These are phyloP conservation scores for Lenwebbia sp. DNA, from an alignment of 345 rosid genomes.

Conservation along the genomic window DNA sequence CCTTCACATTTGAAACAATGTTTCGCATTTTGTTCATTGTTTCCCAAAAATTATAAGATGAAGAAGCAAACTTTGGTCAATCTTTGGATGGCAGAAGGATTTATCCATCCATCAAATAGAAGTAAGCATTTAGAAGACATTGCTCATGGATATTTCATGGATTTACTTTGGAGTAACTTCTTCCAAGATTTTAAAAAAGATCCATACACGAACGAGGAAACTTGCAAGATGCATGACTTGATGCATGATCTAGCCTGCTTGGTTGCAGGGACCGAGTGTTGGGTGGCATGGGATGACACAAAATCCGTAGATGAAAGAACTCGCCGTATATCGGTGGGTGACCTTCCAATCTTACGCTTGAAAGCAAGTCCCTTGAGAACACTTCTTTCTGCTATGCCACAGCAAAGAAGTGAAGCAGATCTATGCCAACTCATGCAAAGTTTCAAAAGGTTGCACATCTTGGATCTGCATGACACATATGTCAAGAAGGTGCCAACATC, in stretches of 20 bases:
- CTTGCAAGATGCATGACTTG: background rate
- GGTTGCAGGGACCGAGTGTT: background rate
- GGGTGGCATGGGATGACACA: background rate
- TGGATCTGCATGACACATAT: too few species aligned
- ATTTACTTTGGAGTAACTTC: background rate
- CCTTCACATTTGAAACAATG: background rate
- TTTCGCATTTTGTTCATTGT: background rate
- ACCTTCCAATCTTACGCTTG: background rate
- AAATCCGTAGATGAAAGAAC: background rate
- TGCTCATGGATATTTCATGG: background rate
- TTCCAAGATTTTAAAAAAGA: background rate
- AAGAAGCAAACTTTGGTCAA: background rate
- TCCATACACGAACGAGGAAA: background rate
- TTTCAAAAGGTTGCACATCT: too few species aligned
- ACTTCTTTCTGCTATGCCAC: too few species aligned
- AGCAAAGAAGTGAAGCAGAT: background rate
- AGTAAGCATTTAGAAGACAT: background rate
- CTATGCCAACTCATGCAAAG: too few species aligned
- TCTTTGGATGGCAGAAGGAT: background rate
- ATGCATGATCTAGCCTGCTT: background rate
- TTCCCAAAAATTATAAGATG: background rate
- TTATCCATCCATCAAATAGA: background rate
- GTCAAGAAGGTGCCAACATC: too few species aligned
- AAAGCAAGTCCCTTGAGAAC: background rate
- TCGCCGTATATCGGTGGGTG: background rate